Conservation (phyloP, 805 yeast genomes). For the Saccharomycopsis fodiens region DNA sequence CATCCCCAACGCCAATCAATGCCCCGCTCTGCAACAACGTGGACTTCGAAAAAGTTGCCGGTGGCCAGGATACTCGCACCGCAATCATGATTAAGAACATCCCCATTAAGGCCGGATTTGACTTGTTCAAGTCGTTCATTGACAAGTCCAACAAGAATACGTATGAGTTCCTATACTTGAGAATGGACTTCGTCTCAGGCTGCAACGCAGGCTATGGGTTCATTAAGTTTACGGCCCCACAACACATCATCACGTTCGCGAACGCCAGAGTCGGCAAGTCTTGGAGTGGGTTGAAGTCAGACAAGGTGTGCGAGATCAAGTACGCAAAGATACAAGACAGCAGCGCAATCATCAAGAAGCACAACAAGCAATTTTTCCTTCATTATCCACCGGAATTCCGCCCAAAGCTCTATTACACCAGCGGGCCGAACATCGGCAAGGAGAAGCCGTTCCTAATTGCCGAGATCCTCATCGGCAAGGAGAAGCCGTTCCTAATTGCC, state of each 20-base stretch:
- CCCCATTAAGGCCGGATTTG: conserved; percentile 43
- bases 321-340: conserved; percentile 48
- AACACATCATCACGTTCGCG: conserved; percentile 38
- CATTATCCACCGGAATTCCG: conserved; percentile 38
- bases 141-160: conserved; percentile 36
- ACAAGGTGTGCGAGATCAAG: conserved; percentile 42
- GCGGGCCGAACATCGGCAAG: conserved; percentile 35
- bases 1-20: too few relatives aligned
- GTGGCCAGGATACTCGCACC: conserved; percentile 37
- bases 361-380: conserved; percentile 44
- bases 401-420: conserved; percentile 40
- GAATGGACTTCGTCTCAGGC: conserved; percentile 44
- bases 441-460: conserved; percentile 38
- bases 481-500: conserved; percentile 36
- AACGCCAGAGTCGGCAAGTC: conserved; percentile 37
- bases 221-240: conserved; percentile 39
- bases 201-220: conserved; percentile 54
- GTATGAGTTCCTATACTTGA: conserved; percentile 36
- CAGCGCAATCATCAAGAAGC: conserved; percentile 37
- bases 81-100: conserved; percentile 48
- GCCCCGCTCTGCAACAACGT: conserved; percentile 25
- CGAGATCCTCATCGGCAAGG: conserved; percentile 38
- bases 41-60: conserved; percentile 32
- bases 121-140: conserved; percentile 37
- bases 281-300: conserved; percentile 42